Conservation (phyloP, 202 grass and related monocot species). For the Musa balbisiana region DNA sequence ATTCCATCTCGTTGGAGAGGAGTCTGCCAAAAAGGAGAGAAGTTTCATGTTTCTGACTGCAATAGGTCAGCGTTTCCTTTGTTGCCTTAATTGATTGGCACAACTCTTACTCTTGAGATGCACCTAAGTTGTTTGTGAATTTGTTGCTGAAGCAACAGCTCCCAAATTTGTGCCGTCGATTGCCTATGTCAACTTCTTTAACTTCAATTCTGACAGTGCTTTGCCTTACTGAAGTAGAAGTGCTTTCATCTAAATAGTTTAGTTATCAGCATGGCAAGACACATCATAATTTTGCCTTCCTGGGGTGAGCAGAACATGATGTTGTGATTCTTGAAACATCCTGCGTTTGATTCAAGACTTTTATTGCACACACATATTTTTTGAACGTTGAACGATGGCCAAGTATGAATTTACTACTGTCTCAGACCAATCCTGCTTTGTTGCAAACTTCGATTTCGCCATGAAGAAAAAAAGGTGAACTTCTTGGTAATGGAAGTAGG, state of each 20-base stretch:
- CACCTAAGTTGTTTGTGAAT: not conserved
- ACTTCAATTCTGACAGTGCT: not conserved
- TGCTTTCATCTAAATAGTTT: not conserved
- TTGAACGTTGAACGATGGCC: too few species aligned
- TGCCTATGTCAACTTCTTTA: not conserved
- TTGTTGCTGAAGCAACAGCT: not conserved
- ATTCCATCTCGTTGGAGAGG: slow-evolving; percentile 76
- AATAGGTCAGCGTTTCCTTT: slow-evolving; percentile 52
- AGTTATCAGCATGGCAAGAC: not conserved
- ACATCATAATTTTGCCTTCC: not conserved
- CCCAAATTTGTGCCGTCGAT: not conserved
- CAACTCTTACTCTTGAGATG: not conserved
- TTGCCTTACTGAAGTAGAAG: not conserved
- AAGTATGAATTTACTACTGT: too few species aligned
- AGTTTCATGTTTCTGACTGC: slow-evolving; percentile 74
- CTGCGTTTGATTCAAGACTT: not conserved
- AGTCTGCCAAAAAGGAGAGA: slow-evolving; percentile 59
- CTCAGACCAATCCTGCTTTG: not conserved
- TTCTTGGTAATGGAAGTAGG: too few species aligned
- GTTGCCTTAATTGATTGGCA: not conserved
- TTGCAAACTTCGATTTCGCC: not conserved
- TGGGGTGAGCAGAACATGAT: not conserved
- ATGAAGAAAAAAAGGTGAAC: too few species aligned
- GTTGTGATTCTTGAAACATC: not conserved
- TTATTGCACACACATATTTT: too few species aligned